A percentile compares a stretch with the other conserved stretches of the same genome.
These are phyloP conservation scores for Sechiopsis laciniata DNA, from an alignment of 306 rosid genomes.

Conservation along the genomic window DNA sequence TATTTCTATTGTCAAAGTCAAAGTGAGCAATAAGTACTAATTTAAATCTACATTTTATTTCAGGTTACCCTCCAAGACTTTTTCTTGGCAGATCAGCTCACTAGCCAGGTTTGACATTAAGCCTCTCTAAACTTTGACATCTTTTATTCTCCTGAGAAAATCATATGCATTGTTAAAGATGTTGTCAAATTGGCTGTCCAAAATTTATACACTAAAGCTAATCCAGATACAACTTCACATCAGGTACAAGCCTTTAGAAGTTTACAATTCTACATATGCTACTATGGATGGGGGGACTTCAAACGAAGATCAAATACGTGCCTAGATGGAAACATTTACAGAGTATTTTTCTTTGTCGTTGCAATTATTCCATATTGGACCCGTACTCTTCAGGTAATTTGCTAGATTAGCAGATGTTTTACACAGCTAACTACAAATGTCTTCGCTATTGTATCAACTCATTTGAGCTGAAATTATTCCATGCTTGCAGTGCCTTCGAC, in stretches of 20 bases:
- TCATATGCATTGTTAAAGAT: background rate
- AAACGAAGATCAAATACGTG: constrained; percentile 57
- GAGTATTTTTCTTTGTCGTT: constrained; percentile 49
- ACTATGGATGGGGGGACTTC: constrained; percentile 64
- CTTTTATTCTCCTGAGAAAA: background rate
- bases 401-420: background rate
- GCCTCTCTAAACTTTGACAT: background rate
- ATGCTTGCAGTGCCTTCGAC: constrained; percentile 40
- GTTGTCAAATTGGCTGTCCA: background rate
- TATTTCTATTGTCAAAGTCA: background rate
- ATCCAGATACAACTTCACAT: constrained; percentile 5
- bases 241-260: constrained; percentile 83
- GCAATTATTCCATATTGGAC: constrained; percentile 68
- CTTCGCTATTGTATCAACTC: background rate
- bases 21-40: background rate
- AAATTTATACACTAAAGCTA: background rate
- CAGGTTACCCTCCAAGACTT: constrained; percentile 55
- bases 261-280: constrained; percentile 69
- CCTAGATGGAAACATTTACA: constrained; percentile 33
- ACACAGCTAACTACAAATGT: too few species aligned
- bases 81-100: constrained; percentile 79
- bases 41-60: constrained; percentile 15
- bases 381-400: constrained; percentile 61
- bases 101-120: constrained; percentile 54
- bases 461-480: constrained; percentile 3